Percentiles rank a stretch among this genome's conserved stretches.
Conservation (phyloP, 495 filamentous ascomycete genomes). For the Aspergillus taichungensis region DNA sequence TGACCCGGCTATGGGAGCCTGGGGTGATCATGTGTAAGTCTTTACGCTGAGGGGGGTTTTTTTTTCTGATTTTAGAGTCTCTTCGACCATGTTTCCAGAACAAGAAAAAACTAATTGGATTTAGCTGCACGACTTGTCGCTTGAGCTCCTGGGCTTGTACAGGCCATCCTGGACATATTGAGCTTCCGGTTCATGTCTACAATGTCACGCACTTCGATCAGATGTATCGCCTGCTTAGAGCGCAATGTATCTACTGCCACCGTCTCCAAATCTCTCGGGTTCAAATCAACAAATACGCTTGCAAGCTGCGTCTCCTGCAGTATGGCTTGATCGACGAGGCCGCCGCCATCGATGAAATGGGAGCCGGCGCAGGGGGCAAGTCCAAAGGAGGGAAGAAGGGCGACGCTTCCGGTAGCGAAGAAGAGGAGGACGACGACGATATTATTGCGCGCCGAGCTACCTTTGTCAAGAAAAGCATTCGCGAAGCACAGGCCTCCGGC, state of each 20-base stretch:
- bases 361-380: slow-evolving; percentile 19
- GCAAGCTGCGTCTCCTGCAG: slow-evolving; percentile 80
- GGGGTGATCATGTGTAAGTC: slow-evolving; percentile 69
- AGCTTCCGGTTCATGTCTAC: slow-evolving; percentile 85
- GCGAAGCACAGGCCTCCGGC: slow-evolving; percentile 39
- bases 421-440: slow-evolving; percentile 47
- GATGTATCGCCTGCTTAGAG: slow-evolving; percentile 68
- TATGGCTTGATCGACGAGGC: slow-evolving; percentile 72
- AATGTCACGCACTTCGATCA: slow-evolving; percentile 93
- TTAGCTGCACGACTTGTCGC: slow-evolving; percentile 84
- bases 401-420: slow-evolving; percentile 44
- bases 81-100: slow-evolving; percentile 4
- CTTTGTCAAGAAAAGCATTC: slow-evolving; percentile 61
- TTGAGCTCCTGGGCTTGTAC: slow-evolving; percentile 70
- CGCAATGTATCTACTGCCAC: slow-evolving; percentile 85
- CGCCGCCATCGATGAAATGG: slow-evolving; percentile 54
- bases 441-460: slow-evolving; percentile 57
- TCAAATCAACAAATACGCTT: slow-evolving; percentile 65
- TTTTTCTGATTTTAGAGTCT: neutral
- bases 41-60: neutral
- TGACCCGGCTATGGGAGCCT: slow-evolving; percentile 87
- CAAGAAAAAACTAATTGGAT: slow-evolving; percentile 13
- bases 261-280: slow-evolving; percentile 64
- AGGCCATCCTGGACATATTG: slow-evolving; percentile 91
- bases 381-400: slow-evolving; percentile 26